Percentiles rank a stretch among this genome's conserved stretches.
phyloP scores from a whole-genome alignment of 805 yeast genomes.

The Saturnispora sanitii region DNA sequence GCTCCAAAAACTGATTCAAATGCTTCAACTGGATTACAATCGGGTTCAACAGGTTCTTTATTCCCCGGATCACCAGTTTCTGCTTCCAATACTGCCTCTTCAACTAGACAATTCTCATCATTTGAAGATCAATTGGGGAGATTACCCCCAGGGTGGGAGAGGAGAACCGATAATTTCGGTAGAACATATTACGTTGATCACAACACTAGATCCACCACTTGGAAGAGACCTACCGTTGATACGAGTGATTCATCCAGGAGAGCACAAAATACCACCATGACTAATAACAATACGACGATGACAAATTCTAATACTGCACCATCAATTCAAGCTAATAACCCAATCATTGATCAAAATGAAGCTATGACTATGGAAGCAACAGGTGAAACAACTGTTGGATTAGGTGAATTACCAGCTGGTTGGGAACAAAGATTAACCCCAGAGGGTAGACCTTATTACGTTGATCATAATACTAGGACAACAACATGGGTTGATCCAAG shows the following conservation, averaged over 20 bases:
- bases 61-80: slow-evolving; percentile 14
- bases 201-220: slow-evolving; percentile 95
- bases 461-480: slow-evolving; percentile 98
- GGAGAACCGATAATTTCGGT: slow-evolving; percentile 95
- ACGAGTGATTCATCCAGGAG: slow-evolving; percentile 48
- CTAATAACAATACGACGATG: slow-evolving; percentile 24
- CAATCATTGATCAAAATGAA: slow-evolving; percentile 13
- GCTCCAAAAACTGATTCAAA: slow-evolving; percentile 2
- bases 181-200: slow-evolving; percentile 98
- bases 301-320: slow-evolving; percentile 20
- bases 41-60: no score
- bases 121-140: slow-evolving; percentile 97
- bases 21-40: no score
- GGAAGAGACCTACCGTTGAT: slow-evolving; percentile 90
- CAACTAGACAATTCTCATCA: slow-evolving; percentile 65
- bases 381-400: slow-evolving; percentile 88
- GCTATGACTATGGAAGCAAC: slow-evolving; percentile 51
- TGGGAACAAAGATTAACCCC: slow-evolving; percentile 99
- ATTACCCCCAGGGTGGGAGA: slow-evolving; percentile 98
- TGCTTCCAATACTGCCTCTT: slow-evolving; percentile 15
- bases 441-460: slow-evolving; percentile 96
- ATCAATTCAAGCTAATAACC: slow-evolving; percentile 29
- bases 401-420: slow-evolving; percentile 96
- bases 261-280: slow-evolving; percentile 27
- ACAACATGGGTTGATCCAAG: slow-evolving; percentile 99